phyloP scores from a whole-genome alignment of 176 grass and related monocot species.

The Oryza officinalis region DNA sequence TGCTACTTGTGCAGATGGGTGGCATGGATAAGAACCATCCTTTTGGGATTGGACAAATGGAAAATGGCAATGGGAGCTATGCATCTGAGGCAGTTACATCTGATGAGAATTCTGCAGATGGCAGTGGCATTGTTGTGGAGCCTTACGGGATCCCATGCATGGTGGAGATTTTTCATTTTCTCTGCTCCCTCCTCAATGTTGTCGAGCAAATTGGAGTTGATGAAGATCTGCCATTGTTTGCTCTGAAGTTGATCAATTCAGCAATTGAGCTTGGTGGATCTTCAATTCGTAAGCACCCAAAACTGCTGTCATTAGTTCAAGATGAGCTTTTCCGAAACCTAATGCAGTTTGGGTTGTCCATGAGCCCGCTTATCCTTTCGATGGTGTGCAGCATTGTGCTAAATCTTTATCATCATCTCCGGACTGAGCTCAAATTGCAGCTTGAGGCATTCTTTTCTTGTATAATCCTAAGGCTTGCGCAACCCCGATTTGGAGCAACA shows the following conservation, averaged over 20 bases:
- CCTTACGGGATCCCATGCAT: conserved; percentile 93
- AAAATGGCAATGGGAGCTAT: conserved; percentile 69
- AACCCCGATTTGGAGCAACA: conserved; percentile 81
- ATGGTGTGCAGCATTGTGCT: conserved; percentile 89
- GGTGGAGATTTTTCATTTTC: conserved; percentile 96
- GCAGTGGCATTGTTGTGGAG: conserved; percentile 47
- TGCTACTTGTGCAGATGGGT: conserved; percentile 62
- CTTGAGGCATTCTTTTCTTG: conserved; percentile 96
- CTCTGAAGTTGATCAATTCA: conserved; percentile 84
- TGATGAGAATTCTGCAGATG: conserved; percentile 55
- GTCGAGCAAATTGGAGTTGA: conserved; percentile 79
- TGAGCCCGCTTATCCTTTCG: conserved; percentile 86
- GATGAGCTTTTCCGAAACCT: conserved; percentile 93
- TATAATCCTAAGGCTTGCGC: conserved; percentile 89
- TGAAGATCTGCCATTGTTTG: conserved; percentile 91
- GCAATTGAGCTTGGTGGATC: conserved; percentile 90
- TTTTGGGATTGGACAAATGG: conserved; percentile 74
- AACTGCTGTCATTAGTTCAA: conserved; percentile 74
- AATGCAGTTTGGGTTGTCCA: conserved; percentile 91
- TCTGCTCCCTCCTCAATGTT: conserved; percentile 85
- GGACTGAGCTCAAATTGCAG: conserved; percentile 91
- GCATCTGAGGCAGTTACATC: conserved; percentile 36
- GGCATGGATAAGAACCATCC: conserved; percentile 67
- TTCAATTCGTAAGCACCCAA: conserved; percentile 69
- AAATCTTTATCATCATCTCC: conserved; percentile 95